These are phyloP conservation scores for Nakazawaea molendinolei DNA, from an alignment of 805 yeast species.

Conservation along the genomic window DNA sequence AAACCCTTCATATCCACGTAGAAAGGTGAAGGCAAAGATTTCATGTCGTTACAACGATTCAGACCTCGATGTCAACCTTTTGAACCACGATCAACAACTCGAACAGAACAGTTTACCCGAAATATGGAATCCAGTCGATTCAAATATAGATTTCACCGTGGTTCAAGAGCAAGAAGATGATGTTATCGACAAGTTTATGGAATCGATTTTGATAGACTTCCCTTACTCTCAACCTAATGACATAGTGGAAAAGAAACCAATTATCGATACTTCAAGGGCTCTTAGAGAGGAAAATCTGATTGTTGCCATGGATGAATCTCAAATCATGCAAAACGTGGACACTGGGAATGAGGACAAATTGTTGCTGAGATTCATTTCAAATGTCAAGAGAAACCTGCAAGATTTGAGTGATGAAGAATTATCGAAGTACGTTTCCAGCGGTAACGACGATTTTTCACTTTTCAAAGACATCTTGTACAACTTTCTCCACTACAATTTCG, in stretches of 20 bases:
- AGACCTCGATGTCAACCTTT: no score
- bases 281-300: not conserved
- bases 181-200: conserved; percentile 2
- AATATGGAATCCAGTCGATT: not conserved
- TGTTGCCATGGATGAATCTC: conserved; percentile 12
- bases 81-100: no score
- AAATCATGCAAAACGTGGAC: conserved; percentile 6
- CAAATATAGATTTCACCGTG: not conserved
- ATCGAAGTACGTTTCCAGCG: conserved; percentile 1
- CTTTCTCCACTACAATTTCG: not conserved
- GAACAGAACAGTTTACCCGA: no score
- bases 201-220: conserved; percentile 2
- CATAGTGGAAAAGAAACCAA: not conserved
- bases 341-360: conserved; percentile 3
- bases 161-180: not conserved
- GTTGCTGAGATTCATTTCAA: conserved; percentile 1
- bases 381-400: not conserved
- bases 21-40: not conserved
- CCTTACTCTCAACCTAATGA: not conserved
- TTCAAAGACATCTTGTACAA: conserved; percentile 4
- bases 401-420: conserved; percentile 9
- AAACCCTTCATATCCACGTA: conserved; percentile 3
- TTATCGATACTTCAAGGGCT: not conserved
- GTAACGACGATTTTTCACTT: not conserved
- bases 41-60: not conserved